phyloP scores from a whole-genome alignment of 2,329 filamentous ascomycete species.

The Zarea fungicola region DNA sequence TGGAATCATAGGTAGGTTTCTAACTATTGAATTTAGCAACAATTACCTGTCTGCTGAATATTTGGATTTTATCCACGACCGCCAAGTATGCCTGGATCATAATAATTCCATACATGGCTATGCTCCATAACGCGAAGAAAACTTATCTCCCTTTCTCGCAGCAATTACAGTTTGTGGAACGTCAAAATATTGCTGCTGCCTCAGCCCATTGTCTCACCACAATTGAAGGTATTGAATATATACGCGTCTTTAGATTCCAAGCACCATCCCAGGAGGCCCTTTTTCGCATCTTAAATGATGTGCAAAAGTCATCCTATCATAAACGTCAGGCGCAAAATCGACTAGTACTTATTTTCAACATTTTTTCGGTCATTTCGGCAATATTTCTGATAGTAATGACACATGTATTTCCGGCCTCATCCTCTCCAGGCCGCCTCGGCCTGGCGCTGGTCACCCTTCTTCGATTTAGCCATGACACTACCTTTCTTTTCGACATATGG shows the following conservation, averaged over 20 bases:
- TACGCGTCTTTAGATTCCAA: constrained; percentile 19
- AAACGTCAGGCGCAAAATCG: constrained; percentile 40
- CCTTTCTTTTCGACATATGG: constrained; percentile 28
- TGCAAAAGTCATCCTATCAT: constrained; percentile 25
- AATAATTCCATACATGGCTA: constrained; percentile 30
- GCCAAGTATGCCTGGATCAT: constrained; percentile 38
- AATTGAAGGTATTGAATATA: constrained; percentile 19
- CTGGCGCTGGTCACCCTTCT: constrained; percentile 27
- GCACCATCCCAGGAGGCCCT: constrained; percentile 34
- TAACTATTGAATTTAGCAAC: no score
- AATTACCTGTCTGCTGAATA: background rate
- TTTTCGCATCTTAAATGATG: constrained; percentile 33
- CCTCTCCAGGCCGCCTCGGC: constrained; percentile 40
- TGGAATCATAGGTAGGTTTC: no score
- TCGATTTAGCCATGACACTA: constrained; percentile 24
- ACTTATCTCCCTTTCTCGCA: constrained; percentile 43
- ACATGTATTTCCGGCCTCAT: constrained; percentile 37
- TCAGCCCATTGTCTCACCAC: constrained; percentile 34
- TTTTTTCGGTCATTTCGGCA: constrained; percentile 18
- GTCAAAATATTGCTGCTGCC: constrained; percentile 45
- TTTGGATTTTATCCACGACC: constrained; percentile 28
- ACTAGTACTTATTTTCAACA: constrained; percentile 38
- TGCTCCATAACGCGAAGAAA: constrained; percentile 17
- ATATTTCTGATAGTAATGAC: constrained; percentile 33
- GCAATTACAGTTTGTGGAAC: constrained; percentile 47